Evolutionary conservation across 139 green algal genomes (phyloP), one percentile per base, ranked within the genome.

Genomic region (Mychonastes homosphaera): DNA sequence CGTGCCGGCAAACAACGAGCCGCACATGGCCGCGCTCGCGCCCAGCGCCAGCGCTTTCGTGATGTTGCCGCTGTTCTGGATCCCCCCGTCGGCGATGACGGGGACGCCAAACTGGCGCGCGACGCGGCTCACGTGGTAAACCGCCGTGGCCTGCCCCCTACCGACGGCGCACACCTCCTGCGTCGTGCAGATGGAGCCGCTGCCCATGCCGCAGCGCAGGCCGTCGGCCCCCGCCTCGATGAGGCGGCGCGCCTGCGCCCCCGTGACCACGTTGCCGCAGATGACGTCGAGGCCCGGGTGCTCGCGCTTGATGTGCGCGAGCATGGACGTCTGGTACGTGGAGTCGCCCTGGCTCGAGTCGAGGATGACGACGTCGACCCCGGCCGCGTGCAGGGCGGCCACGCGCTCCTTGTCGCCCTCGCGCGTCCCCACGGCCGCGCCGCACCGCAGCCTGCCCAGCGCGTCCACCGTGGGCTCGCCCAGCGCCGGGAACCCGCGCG

Each of bases 111-210:
- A 55, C 2, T 56, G 32, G 48, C 62, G 70, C 32, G 84, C 86
- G 1, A 87, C 51, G 4, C 82, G 71, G 0, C 79, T 60, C 23
- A 79, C 76, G 41, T 95, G 86, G 77, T 88, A 99, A 30, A 99
- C 92, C 0, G 92, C 92, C 15, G 87, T 91, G 7, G 92, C 92
- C 71, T 99, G 92, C 3, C 92, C 92, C 6, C 92, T 73, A 2
- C 92, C 92, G 18, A 99, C 92, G 4, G 92, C 92, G 68, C 92
- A 99, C 46, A 98, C 76, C 79, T 96, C 90, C 71, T 97, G 91
- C 23, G 91, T 99, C 29, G 92, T 99, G 84, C 92, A 99, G 69
- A 99, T 99, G 67, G 84, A 95, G 35, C 92, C 92, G 4, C 75
- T 90, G 47, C 92, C 92, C 92, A 99, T 99, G 61, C 92, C 92